Conservation (phyloP, 805 yeast genomes). For the Lipomyces kockii region DNA sequence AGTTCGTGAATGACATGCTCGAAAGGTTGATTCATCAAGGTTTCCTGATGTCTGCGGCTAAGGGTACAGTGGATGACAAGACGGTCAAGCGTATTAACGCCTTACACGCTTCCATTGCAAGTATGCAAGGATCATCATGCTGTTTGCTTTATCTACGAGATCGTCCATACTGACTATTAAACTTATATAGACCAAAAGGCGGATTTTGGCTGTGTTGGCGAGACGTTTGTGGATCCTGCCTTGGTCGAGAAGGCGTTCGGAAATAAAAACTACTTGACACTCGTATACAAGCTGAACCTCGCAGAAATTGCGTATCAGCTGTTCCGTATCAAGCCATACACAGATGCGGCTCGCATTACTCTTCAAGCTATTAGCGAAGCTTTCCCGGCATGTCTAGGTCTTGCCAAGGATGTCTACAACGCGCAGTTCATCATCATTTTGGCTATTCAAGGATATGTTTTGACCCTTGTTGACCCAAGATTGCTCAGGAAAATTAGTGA, state of each 20-base stretch:
- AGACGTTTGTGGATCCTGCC: conserved; percentile 10
- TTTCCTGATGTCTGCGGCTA: background rate
- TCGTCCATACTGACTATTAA: background rate
- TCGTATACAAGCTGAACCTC: conserved; percentile 13
- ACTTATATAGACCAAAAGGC: conserved; percentile 8
- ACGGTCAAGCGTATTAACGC: background rate
- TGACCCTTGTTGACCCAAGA: background rate
- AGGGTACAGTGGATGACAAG: conserved; percentile 5
- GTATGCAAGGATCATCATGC: background rate
- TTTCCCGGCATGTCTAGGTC: background rate
- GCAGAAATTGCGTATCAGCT: conserved; percentile 16
- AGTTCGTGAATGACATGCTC: conserved; percentile 2
- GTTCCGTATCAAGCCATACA: background rate
- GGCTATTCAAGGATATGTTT: background rate
- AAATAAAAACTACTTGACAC: background rate
- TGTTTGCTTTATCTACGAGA: background rate
- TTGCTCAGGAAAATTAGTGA: background rate
- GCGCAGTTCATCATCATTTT: background rate
- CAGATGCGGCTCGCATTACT: background rate
- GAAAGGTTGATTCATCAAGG: background rate
- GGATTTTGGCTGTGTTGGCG: conserved; percentile 5
- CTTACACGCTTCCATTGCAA: background rate
- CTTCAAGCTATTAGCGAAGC: background rate
- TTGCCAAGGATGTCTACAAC: background rate
- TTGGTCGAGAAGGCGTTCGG: conserved; percentile 10